Percentiles rank a stretch among this genome's conserved stretches.
phyloP scores from a whole-genome alignment of 805 yeast species.

The Kazachstania taianensis region DNA sequence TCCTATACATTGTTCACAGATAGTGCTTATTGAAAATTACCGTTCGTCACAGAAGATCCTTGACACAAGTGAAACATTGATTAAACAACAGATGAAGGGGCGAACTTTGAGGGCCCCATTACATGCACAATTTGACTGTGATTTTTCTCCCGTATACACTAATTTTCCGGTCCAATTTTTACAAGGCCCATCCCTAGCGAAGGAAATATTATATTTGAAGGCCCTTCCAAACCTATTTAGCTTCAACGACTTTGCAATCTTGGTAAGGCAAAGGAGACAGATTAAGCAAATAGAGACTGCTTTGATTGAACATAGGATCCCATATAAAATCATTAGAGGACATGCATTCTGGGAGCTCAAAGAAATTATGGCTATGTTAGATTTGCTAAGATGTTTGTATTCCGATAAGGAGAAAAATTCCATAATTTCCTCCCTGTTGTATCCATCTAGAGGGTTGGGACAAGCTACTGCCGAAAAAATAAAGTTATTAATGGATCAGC shows the following conservation, averaged over 20 bases:
- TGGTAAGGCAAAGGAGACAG: conserved; percentile 55
- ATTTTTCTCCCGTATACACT: conserved; percentile 40
- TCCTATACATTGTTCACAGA: conserved; percentile 27
- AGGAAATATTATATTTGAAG: conserved; percentile 42
- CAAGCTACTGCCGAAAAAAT: conserved; percentile 34
- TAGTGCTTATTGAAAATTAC: conserved; percentile 59
- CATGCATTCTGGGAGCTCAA: conserved; percentile 69
- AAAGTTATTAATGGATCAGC: conserved; percentile 10
- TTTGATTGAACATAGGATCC: conserved; percentile 44
- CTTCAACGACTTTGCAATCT: conserved; percentile 57
- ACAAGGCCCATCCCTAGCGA: conserved; percentile 53
- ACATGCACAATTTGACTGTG: conserved; percentile 34
- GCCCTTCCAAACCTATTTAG: conserved; percentile 37
- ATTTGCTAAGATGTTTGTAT: conserved; percentile 52
- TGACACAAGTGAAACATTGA: conserved; percentile 50
- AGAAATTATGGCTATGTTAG: conserved; percentile 54
- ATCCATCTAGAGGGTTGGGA: conserved; percentile 65
- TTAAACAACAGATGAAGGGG: conserved; percentile 43
- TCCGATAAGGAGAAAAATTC: conserved; percentile 54
- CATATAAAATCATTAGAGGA: conserved; percentile 63
- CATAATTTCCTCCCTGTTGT: conserved; percentile 42
- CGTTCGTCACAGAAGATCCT: conserved; percentile 67
- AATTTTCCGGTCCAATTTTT: conserved; percentile 32
- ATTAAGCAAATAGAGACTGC: conserved; percentile 57
- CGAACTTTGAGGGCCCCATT: conserved; percentile 34